phyloP scores from a whole-genome alignment of 192 early-diverging fungal genomes.

The Backusella tarrabulga region DNA sequence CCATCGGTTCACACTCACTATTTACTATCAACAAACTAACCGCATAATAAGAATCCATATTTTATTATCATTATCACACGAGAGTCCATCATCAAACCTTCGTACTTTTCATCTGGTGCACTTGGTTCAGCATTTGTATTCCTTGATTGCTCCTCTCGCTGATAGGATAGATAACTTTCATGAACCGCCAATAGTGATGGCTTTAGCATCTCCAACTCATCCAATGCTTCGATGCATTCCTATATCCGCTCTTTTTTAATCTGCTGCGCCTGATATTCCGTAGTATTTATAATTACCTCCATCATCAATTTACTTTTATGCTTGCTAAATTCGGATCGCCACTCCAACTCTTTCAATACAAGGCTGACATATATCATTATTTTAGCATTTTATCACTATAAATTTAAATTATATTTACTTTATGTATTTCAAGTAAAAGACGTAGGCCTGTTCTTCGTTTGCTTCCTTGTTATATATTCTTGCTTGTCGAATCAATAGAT shows the following conservation, averaged over 20 bases:
- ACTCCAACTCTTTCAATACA: slow-evolving; percentile 55
- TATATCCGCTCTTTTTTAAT: slow-evolving; percentile 26
- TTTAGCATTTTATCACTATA: not conserved
- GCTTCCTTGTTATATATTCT: slow-evolving; percentile 59
- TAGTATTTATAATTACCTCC: slow-evolving; percentile 12
- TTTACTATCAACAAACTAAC: not conserved
- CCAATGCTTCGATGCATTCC: slow-evolving; percentile 53
- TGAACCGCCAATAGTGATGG: slow-evolving; percentile 41
- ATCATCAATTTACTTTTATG: slow-evolving; percentile 38
- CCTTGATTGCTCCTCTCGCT: not conserved
- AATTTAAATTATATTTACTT: slow-evolving; percentile 34
- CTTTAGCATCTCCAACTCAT: slow-evolving; percentile 52
- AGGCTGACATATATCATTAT: slow-evolving; percentile 40
- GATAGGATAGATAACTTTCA: not conserved
- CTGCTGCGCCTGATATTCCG: slow-evolving; percentile 1
- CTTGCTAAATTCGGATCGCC: slow-evolving; percentile 50
- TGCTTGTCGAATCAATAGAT: slow-evolving; percentile 48
- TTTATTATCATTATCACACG: not conserved
- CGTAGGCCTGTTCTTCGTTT: slow-evolving; percentile 65
- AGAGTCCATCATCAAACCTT: not conserved
- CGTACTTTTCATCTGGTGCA: not conserved
- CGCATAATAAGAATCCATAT: not conserved
- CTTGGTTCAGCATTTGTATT: not conserved
- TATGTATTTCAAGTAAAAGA: slow-evolving; percentile 65
- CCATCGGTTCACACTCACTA: not conserved